Conservation (phyloP, 2,329 filamentous ascomycete genomes). For the Alternaria novae-zelandiae region DNA sequence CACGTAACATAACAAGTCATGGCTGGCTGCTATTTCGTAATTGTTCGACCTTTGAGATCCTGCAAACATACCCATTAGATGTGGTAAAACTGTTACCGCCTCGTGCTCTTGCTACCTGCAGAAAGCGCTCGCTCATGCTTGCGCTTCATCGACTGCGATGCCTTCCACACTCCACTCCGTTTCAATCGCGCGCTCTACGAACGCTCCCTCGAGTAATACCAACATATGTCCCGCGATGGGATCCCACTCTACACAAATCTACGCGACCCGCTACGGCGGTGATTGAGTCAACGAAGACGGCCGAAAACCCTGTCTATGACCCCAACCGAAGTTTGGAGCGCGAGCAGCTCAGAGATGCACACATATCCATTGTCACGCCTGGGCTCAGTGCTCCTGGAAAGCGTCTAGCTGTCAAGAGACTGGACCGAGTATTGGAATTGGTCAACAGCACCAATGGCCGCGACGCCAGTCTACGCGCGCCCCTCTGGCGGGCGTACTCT, state of each 20-base stretch:
- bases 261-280: not conserved
- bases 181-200: conserved; percentile 29
- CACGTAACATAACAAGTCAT: not conserved
- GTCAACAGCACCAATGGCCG: conserved; percentile 4
- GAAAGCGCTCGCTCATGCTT: conserved; percentile 31
- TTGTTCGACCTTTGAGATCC: not conserved
- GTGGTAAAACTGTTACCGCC: not conserved
- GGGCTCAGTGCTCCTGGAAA: not conserved
- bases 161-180: conserved; percentile 23
- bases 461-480: conserved; percentile 8
- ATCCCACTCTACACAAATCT: conserved; percentile 30
- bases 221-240: conserved; percentile 31
- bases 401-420: conserved; percentile 7
- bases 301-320: conserved; percentile 1
- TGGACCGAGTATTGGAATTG: conserved; percentile 23
- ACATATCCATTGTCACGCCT: not conserved
- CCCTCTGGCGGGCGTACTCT: conserved; percentile 43
- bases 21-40: not conserved
- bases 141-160: conserved; percentile 28
- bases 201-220: conserved; percentile 33
- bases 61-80: not conserved
- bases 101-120: not conserved
- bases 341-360: conserved; percentile 12
- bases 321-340: conserved; percentile 10
- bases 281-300: not conserved